Conservation (phyloP, 192 early-diverging fungal genomes). For the Podila verticillata region DNA sequence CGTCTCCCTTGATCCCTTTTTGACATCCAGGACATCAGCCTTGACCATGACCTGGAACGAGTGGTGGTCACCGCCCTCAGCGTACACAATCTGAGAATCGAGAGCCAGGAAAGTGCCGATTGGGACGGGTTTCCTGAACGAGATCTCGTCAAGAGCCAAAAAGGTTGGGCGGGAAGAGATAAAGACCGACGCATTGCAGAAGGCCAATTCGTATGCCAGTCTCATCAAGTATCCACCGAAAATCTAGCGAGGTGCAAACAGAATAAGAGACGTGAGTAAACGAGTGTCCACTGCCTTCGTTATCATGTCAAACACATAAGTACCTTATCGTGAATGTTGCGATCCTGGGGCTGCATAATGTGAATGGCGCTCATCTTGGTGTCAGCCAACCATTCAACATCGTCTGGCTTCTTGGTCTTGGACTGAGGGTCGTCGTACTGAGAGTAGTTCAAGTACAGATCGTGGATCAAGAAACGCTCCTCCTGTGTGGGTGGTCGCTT, state of each 20-base stretch:
- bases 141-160: constrained; percentile 76
- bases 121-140: constrained; percentile 82
- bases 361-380: constrained; percentile 71
- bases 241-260: constrained; percentile 59
- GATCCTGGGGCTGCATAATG: constrained; percentile 77
- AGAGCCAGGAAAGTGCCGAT: constrained; percentile 80
- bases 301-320: background rate
- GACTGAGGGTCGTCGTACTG: constrained; percentile 56
- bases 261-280: background rate
- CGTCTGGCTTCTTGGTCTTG: constrained; percentile 43
- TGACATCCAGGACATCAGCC: constrained; percentile 81
- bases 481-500: constrained; percentile 78
- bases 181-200: constrained; percentile 76
- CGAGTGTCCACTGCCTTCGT: background rate
- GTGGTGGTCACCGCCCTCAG: constrained; percentile 57
- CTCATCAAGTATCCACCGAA: constrained; percentile 87
- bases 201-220: constrained; percentile 84
- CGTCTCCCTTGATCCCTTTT: constrained; percentile 63
- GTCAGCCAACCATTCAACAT: constrained; percentile 76
- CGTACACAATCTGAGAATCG: constrained; percentile 81
- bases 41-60: constrained; percentile 72
- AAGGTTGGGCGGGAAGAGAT: constrained; percentile 62
- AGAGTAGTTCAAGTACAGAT: constrained; percentile 74
- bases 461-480: constrained; percentile 79
- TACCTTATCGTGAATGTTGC: constrained; percentile 77